phyloP scores from a whole-genome alignment of 331 rosid species.

The Malus hybrid region DNA sequence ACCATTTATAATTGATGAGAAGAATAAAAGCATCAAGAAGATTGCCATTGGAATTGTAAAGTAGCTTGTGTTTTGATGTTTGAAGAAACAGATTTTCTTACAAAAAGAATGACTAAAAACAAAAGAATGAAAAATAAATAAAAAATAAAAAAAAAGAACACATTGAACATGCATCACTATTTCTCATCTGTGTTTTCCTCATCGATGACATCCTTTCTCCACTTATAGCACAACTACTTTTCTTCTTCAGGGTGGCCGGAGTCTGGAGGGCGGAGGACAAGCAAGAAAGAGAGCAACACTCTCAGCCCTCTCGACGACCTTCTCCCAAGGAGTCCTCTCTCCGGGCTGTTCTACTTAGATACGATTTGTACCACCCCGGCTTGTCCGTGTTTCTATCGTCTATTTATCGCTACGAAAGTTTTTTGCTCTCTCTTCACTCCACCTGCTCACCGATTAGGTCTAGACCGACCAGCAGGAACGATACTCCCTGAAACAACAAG shows the following conservation, averaged over 20 bases:
- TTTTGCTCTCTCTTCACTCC: slow-evolving; percentile 24
- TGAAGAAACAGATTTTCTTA: slow-evolving; percentile 43
- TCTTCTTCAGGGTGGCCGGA: slow-evolving; percentile 26
- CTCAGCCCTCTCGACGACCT: slow-evolving; percentile 8
- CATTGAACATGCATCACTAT: slow-evolving; percentile 22
- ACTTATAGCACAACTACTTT: slow-evolving; percentile 9
- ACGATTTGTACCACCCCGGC: slow-evolving; percentile 13
- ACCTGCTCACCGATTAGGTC: slow-evolving; percentile 91
- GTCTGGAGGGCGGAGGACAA: slow-evolving; percentile 21
- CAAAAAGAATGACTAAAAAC: slow-evolving; percentile 61
- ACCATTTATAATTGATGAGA: neutral
- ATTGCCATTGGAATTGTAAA: slow-evolving; percentile 3
- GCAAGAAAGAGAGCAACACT: slow-evolving; percentile 19
- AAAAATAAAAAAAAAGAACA: slow-evolving; percentile 11
- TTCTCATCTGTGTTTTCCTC: slow-evolving; percentile 15
- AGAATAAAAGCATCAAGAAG: slow-evolving; percentile 6
- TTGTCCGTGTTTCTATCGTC: slow-evolving; percentile 19
- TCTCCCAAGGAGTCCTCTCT: neutral
- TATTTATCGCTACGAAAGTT: slow-evolving; percentile 14
- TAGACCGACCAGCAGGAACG: slow-evolving; percentile 76
- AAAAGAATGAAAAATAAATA: slow-evolving; percentile 45
- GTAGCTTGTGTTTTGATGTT: slow-evolving; percentile 16
- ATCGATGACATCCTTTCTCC: slow-evolving; percentile 11
- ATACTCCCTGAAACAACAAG: slow-evolving; percentile 81
- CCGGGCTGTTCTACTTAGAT: slow-evolving; percentile 3